phyloP scores from a whole-genome alignment of 805 yeast genomes.

The Kodamaea hsintzibuensis region DNA sequence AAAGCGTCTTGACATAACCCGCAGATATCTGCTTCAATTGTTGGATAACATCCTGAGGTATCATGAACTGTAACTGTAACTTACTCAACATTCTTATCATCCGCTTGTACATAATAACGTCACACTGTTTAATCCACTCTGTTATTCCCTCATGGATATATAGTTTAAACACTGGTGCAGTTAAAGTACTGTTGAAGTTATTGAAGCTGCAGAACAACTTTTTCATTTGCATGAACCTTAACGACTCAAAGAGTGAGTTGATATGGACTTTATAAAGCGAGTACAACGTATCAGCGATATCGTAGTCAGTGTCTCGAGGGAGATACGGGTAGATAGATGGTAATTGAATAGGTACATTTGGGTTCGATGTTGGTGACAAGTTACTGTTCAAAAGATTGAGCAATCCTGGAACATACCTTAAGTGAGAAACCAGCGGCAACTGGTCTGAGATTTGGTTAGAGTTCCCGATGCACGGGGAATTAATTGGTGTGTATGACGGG shows the following conservation, averaged over 20 bases:
- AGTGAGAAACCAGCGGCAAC: slow-evolving; percentile 18
- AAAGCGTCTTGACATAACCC: slow-evolving; percentile 48
- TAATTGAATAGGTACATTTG: slow-evolving; percentile 21
- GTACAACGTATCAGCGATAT: slow-evolving; percentile 60
- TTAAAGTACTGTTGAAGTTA: slow-evolving; percentile 54
- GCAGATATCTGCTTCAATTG: slow-evolving; percentile 56
- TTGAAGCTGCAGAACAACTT: slow-evolving; percentile 55
- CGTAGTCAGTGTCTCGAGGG: slow-evolving; percentile 49
- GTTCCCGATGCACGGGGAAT: slow-evolving; percentile 18
- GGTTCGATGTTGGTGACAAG: slow-evolving; percentile 10
- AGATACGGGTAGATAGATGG: slow-evolving; percentile 46
- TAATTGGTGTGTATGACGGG: slow-evolving; percentile 21
- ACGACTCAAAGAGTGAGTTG: slow-evolving; percentile 59
- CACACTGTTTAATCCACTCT: slow-evolving; percentile 71
- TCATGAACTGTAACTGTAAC: slow-evolving; percentile 51
- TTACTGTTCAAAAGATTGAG: slow-evolving; percentile 15
- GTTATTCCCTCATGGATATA: slow-evolving; percentile 48
- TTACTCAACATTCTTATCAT: slow-evolving; percentile 62
- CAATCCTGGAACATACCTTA: slow-evolving; percentile 34
- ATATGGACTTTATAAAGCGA: slow-evolving; percentile 67
- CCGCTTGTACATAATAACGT: slow-evolving; percentile 56
- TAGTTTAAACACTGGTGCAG: slow-evolving; percentile 62
- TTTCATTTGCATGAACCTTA: slow-evolving; percentile 67
- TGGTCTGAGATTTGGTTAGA: slow-evolving; percentile 18
- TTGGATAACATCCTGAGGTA: slow-evolving; percentile 55